Base-by-base conservation (phyloP, 768 basidiomycete genomes). In the Leccinum boreale region DNA sequence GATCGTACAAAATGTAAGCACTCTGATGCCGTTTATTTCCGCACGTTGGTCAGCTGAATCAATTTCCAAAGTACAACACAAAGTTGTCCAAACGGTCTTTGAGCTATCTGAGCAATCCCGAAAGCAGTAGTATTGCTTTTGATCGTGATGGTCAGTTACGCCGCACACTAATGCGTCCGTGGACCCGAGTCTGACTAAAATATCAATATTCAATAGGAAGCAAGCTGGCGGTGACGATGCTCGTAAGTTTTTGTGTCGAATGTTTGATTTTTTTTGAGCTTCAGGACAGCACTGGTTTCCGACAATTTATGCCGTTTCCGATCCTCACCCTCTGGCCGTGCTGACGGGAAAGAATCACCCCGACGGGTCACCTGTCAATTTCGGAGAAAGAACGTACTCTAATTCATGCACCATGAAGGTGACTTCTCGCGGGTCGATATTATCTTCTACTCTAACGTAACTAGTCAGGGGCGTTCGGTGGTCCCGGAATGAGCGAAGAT, bases 371-470 rank as follows among this genome's bases (percentile, higher is more conserved):
- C 78, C 78, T 5, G 68, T 81, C 29, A 72, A 78, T 36, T 29
- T 72, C 7, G 76, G 75, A 35, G 73, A 83, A 62, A 74, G 82
- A 52, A 78, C 81, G 4, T 92, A 90, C 69, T 77, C 77, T 0
- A 92, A 92, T 67, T 80, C 81, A 0, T 89, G 86, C 58, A 91
- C 90, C 2, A 90, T 89, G 78, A 92, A 92, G 78, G 90, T 85
- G 55, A 56, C 65, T 50, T 15, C 51, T 53, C 48, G 4, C 48
- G 19, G 21, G 29, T 26, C 17, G 17, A 23, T 51, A 53, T 56
- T 14, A 19, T 55, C 36, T 29, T 1, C 31, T 21, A 8, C 24
- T 33, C 52, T 51, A 45, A 53, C 28, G 54, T 53, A 36, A 62
- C 50, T 57, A 92, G 88, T 87, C 91, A 58, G 90, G 89, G 3